A percentile compares a stretch with the other conserved stretches of the same genome.
Conservation (phyloP, 306 rosid species). For the Dalbergia cochinchinensis region DNA sequence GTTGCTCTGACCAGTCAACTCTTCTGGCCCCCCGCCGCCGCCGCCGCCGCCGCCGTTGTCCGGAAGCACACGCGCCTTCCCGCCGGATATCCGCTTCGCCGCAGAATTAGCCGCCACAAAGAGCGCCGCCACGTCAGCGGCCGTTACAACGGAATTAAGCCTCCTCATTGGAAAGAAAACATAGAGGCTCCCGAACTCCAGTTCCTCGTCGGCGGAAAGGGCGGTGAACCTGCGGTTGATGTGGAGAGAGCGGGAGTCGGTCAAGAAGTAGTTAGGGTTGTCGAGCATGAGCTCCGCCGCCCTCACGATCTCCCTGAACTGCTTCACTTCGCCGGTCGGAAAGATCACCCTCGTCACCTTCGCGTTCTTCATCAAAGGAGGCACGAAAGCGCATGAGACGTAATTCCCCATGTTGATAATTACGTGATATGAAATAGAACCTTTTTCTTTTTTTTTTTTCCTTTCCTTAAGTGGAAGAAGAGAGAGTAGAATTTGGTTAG, state of each 20-base stretch:
- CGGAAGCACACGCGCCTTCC: conserved; percentile 56
- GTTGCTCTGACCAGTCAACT: neutral
- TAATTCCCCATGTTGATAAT: conserved; percentile 74
- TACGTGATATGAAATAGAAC: too few species aligned
- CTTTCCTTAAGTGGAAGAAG: neutral
- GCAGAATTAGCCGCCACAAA: conserved; percentile 88
- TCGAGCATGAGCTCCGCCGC: conserved; percentile 97
- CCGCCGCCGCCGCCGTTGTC: conserved; percentile 38
- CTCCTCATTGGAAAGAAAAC: conserved; percentile 83
- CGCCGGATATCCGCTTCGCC: conserved; percentile 62
- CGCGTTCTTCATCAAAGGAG: conserved; percentile 70
- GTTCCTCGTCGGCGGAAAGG: conserved; percentile 80
- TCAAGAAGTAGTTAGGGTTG: conserved; percentile 62
- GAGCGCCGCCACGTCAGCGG: conserved; percentile 75
- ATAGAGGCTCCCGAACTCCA: conserved; percentile 77
- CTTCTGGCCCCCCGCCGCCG: neutral
- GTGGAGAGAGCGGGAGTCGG: conserved; percentile 70
- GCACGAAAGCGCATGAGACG: conserved; percentile 70
- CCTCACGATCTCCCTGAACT: conserved; percentile 60
- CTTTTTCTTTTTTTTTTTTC: too few species aligned
- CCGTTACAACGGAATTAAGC: conserved; percentile 67
- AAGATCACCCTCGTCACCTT: conserved; percentile 72
- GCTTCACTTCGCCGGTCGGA: conserved; percentile 81
- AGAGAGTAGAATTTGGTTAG: neutral
- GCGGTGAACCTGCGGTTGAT: conserved; percentile 77